Evolutionary conservation across 345 rosid species (phyloP).

Genomic region (Microthlaspi erraticum): DNA sequence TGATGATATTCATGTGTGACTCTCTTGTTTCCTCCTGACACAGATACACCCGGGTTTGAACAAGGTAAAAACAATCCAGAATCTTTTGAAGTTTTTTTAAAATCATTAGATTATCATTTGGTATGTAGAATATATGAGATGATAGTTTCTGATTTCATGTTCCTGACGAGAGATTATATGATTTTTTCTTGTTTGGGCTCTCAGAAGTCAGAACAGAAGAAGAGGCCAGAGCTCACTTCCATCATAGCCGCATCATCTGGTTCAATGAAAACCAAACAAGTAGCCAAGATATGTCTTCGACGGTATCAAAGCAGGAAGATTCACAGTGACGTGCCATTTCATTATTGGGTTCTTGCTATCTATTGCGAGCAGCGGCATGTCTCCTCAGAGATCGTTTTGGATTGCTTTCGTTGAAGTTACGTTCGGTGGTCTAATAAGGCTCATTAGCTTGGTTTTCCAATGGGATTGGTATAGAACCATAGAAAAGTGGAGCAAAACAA

Average conservation of each 20-base stretch:
- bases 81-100: background rate
- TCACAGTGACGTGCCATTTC: constrained; percentile 66
- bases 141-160: background rate
- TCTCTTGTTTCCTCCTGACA: constrained; percentile 77
- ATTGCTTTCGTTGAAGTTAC: constrained; percentile 72
- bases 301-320: constrained; percentile 68
- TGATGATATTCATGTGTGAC: constrained; percentile 67
- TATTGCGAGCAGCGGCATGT: constrained; percentile 60
- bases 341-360: constrained; percentile 62
- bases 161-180: background rate
- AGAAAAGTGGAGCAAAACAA: constrained; percentile 37
- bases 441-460: constrained; percentile 55
- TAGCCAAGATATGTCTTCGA: constrained; percentile 58
- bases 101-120: too few relatives aligned
- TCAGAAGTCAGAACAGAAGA: constrained; percentile 64
- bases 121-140: too few relatives aligned
- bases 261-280: constrained; percentile 71
- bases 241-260: constrained; percentile 59
- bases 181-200: background rate
- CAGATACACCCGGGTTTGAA: constrained; percentile 71
- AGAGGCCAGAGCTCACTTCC: constrained; percentile 61
- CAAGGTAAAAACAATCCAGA: constrained; percentile 50
- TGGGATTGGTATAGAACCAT: constrained; percentile 71
- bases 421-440: constrained; percentile 47
- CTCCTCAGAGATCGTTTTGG: constrained; percentile 69